phyloP scores from a whole-genome alignment of 345 rosid genomes.

The Rhodamnia argentea region DNA sequence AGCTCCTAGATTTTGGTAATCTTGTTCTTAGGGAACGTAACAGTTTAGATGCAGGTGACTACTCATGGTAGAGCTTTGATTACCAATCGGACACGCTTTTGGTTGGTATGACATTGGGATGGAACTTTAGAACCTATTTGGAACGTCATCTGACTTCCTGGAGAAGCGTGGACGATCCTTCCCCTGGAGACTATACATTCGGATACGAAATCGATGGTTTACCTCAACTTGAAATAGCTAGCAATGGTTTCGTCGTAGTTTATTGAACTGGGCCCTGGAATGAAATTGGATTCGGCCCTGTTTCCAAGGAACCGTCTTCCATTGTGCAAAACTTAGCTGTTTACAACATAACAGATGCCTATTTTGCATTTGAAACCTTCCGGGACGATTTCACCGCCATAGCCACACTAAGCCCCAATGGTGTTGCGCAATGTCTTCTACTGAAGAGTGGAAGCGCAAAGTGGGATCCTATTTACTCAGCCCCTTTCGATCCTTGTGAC shows the following conservation, averaged over 20 bases:
- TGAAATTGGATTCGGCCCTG: constrained; percentile 15
- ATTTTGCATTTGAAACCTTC: neutral
- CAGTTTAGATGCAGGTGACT: neutral
- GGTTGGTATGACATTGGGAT: constrained; percentile 19
- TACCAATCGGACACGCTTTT: constrained; percentile 19
- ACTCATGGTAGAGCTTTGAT: constrained; percentile 27
- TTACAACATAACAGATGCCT: neutral
- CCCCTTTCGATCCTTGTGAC: neutral
- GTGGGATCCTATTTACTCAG: neutral
- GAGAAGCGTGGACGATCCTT: constrained; percentile 15
- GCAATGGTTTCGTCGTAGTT: neutral
- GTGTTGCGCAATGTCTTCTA: neutral
- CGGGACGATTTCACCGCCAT: neutral
- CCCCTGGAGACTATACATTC: constrained; percentile 9
- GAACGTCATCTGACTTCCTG: constrained; percentile 11
- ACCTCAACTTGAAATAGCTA: constrained; percentile 8
- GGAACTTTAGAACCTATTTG: neutral
- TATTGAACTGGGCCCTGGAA: constrained; percentile 27
- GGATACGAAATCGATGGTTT: constrained; percentile 3
- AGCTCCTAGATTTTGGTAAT: constrained; percentile 27
- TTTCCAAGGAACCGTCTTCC: neutral
- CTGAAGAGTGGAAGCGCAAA: neutral
- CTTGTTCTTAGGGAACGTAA: constrained; percentile 5
- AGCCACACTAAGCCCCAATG: neutral
- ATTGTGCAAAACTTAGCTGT: neutral